phyloP scores from a whole-genome alignment of 2,329 filamentous ascomycete species.

The Penicillium thymicola region DNA sequence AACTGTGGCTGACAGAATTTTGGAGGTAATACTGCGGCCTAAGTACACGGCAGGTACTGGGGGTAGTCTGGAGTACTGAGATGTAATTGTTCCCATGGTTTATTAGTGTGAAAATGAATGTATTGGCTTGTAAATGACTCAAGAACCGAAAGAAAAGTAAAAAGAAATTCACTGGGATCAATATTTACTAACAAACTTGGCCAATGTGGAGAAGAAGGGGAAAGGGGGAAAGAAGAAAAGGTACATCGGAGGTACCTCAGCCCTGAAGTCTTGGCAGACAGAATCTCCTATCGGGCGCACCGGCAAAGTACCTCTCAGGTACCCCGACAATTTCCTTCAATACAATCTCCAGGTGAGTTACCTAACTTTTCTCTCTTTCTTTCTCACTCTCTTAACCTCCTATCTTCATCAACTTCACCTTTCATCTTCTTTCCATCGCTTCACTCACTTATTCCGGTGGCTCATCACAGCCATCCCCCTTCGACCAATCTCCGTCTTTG shows the following conservation, averaged over 20 bases:
- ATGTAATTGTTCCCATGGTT: neutral
- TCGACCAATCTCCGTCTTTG: slow-evolving; percentile 1
- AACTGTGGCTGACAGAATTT: slow-evolving; percentile 10
- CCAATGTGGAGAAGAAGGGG: slow-evolving; percentile 4
- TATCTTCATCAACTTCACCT: neutral
- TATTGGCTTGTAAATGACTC: neutral
- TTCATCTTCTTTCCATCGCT: neutral
- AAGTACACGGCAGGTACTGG: neutral
- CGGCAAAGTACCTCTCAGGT: slow-evolving; percentile 5
- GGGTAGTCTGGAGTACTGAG: neutral
- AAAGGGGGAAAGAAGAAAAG: slow-evolving; percentile 3
- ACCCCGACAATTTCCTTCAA: slow-evolving; percentile 5
- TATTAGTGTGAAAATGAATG: neutral
- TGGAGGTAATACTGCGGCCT: neutral
- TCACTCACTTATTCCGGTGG: slow-evolving; percentile 1
- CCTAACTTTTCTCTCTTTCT: slow-evolving; percentile 13
- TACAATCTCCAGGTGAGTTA: slow-evolving; percentile 5
- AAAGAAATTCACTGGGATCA: neutral
- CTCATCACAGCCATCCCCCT: slow-evolving; percentile 1
- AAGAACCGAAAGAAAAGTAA: neutral
- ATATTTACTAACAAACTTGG: neutral
- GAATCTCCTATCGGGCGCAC: slow-evolving; percentile 1
- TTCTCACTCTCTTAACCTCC: neutral
- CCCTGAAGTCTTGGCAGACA: slow-evolving; percentile 5
- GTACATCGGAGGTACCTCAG: slow-evolving; percentile 9